Conservation (phyloP, 345 rosid genomes). For the Cochlearia excelsa region DNA sequence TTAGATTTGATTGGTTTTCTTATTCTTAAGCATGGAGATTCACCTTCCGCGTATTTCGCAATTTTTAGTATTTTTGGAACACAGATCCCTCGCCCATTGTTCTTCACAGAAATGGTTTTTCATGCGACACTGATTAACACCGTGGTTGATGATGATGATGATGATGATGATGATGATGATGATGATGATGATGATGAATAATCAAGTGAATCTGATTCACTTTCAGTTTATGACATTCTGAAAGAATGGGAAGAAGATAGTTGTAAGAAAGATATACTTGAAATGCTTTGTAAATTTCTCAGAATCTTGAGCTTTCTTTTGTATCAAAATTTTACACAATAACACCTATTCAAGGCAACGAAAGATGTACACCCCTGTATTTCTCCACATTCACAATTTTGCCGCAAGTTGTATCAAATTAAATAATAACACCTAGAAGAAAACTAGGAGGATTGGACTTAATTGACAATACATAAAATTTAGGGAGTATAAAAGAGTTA, state of each 20-base stretch:
- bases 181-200: slow-evolving; percentile 34
- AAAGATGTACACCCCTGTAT: too few relatives aligned
- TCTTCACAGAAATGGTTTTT: too few relatives aligned
- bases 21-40: slow-evolving; percentile 12
- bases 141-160: slow-evolving; percentile 3
- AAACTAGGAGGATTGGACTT: too few relatives aligned
- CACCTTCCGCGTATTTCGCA: background rate
- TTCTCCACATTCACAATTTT: too few relatives aligned
- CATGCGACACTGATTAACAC: too few relatives aligned
- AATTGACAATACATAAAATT: background rate
- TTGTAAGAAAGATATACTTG: slow-evolving; percentile 31
- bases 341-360: too few relatives aligned
- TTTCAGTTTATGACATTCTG: slow-evolving; percentile 65
- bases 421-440: too few relatives aligned
- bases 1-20: slow-evolving; percentile 30
- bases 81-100: too few relatives aligned
- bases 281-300: slow-evolving; percentile 17
- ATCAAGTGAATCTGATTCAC: slow-evolving; percentile 37
- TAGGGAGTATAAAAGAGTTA: background rate
- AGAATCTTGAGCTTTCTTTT: too few relatives aligned
- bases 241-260: slow-evolving; percentile 56
- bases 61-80: too few relatives aligned
- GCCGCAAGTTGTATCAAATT: background rate
- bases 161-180: too few relatives aligned
- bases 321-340: slow-evolving; percentile 3